Conservation (phyloP, 2,329 filamentous ascomycete species). For the Cordyceps cateniannulata region DNA sequence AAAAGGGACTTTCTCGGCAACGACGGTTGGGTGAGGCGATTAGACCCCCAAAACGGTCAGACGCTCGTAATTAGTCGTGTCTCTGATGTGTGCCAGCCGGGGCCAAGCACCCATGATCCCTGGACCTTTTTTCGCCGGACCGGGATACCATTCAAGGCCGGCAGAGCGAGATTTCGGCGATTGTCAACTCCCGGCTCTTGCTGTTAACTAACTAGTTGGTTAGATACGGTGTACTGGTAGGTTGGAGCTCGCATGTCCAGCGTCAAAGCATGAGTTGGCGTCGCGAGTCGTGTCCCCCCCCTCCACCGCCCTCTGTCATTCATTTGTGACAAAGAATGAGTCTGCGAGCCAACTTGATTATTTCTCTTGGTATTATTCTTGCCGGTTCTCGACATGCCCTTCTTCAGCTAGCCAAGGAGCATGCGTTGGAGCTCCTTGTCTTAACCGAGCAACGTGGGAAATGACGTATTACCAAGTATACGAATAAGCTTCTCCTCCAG, state of each 20-base stretch:
- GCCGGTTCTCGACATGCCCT: neutral
- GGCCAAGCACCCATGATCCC: neutral
- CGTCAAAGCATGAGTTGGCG: neutral
- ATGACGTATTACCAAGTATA: neutral
- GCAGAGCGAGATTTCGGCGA: neutral
- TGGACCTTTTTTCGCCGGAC: neutral
- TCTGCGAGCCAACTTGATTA: neutral
- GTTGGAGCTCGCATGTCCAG: neutral
- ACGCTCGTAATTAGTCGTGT: neutral
- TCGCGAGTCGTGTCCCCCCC: neutral
- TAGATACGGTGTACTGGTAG: neutral
- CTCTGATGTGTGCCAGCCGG: neutral
- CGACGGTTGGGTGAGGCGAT: neutral
- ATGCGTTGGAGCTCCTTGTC: too few species aligned
- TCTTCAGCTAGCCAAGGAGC: neutral
- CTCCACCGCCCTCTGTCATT: neutral
- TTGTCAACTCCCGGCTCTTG: neutral
- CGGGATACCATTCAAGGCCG: neutral
- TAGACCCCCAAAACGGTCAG: neutral
- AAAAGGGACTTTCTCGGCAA: neutral
- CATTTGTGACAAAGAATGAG: too few species aligned
- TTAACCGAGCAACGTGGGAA: neutral
- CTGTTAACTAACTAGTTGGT: neutral
- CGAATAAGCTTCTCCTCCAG: neutral
- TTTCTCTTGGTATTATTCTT: neutral